Conservation (phyloP, 352 stramenopile species). For the Thalassiosira ordinaria region DNA sequence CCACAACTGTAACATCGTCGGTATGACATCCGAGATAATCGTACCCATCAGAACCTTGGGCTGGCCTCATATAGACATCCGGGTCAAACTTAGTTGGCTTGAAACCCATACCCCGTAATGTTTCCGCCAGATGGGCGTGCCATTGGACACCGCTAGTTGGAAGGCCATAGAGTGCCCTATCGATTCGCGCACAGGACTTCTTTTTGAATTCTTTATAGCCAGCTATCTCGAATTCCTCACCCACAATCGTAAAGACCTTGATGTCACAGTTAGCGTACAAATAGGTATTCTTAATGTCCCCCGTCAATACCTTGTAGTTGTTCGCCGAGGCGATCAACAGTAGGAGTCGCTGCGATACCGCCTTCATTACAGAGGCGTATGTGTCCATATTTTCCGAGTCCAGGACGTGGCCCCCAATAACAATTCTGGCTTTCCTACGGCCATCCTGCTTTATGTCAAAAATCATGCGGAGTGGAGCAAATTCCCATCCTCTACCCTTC, state of each 20-base stretch:
- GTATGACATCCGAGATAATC: constrained; percentile 25
- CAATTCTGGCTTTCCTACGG: constrained; percentile 26
- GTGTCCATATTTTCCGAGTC: constrained; percentile 21
- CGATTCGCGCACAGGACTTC: constrained; percentile 57
- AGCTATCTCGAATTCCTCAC: constrained; percentile 54
- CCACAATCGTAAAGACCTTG: constrained; percentile 40
- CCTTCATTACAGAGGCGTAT: constrained; percentile 56
- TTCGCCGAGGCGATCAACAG: constrained; percentile 40
- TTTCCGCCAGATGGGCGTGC: constrained; percentile 21
- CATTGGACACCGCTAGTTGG: constrained; percentile 37
- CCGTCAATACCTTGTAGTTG: constrained; percentile 39
- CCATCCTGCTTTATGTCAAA: constrained; percentile 61
- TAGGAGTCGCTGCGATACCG: constrained; percentile 36
- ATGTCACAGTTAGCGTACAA: constrained; percentile 20
- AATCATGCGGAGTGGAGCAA: constrained; percentile 29
- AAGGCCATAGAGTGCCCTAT: constrained; percentile 62
- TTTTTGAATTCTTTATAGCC: constrained; percentile 37
- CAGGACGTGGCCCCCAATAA: constrained; percentile 23
- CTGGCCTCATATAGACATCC: constrained; percentile 20
- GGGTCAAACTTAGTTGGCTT: constrained; percentile 9
- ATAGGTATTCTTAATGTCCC: constrained; percentile 57
- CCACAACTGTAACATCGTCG: constrained; percentile 20
- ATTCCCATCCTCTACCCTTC: constrained; percentile 21
- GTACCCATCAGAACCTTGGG: constrained; percentile 8
- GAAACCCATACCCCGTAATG: constrained; percentile 18